Conservation (phyloP, 2,329 filamentous ascomycete species). For the Amauroascus niger region DNA sequence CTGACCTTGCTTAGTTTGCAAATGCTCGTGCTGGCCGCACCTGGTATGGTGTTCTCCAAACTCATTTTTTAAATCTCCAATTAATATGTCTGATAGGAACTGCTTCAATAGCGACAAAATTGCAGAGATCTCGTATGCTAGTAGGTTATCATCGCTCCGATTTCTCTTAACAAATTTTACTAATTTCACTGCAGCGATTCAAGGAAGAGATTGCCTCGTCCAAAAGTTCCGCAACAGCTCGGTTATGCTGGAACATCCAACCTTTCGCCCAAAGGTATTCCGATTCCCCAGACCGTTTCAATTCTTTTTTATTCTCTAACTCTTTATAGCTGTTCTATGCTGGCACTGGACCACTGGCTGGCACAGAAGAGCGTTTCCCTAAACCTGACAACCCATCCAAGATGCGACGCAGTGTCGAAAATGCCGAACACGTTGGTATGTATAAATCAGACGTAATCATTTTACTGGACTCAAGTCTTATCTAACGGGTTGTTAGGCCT, state of each 20-base stretch:
- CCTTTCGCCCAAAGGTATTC: conserved; percentile 71
- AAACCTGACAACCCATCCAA: conserved; percentile 75
- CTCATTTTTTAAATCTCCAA: conserved; percentile 6
- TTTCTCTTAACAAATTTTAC: conserved; percentile 10
- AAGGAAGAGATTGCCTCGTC: conserved; percentile 81
- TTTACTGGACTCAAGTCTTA: conserved; percentile 6
- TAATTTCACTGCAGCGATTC: conserved; percentile 55
- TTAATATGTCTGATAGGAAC: conserved; percentile 47
- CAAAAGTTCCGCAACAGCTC: conserved; percentile 96
- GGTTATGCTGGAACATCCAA: conserved; percentile 77
- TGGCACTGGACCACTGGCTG: conserved; percentile 45
- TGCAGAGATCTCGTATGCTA: conserved; percentile 91
- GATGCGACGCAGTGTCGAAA: conserved; percentile 77
- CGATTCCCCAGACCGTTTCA: conserved; percentile 12
- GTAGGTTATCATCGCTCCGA: conserved; percentile 42
- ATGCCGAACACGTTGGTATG: conserved; percentile 72
- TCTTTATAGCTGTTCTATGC: conserved; percentile 49
- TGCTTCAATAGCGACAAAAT: conserved; percentile 76
- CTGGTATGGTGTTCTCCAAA: conserved; percentile 43
- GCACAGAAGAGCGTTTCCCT: conserved; percentile 66
- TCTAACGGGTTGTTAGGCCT: conserved; percentile 45
- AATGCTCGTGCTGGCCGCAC: conserved; percentile 59
- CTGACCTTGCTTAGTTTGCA: conserved; percentile 53
- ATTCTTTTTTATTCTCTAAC: conserved; percentile 31
- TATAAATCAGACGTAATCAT: conserved; percentile 18